Base-by-base conservation (phyloP, 2,329 filamentous ascomycete species). In the Triangularia setosa region DNA sequence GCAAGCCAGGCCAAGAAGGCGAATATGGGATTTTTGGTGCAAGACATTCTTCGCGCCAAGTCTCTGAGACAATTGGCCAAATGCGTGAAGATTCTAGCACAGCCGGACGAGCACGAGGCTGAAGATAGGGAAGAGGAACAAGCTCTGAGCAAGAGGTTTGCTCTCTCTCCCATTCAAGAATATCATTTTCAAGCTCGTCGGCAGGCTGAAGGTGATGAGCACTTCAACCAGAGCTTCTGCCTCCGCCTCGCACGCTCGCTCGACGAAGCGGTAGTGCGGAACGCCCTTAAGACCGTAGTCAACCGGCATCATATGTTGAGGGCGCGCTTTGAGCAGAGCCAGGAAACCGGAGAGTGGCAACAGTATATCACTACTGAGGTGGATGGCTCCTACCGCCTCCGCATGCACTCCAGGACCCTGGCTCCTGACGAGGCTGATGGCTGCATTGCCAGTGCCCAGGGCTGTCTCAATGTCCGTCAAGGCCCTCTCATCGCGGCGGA, bases 221-320 rank as follows among this genome's bases (percentile, higher is more conserved):
- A 70, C 52, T 80, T 80, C 71, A 81, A 81, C 62, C 80, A 82
- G 64, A 81, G 77, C 9, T 79, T 79, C 52, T 73, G 77, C 0
- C 67, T 82, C 4, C 72, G 72, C 0, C 56, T 81, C 7, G 70
- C 73, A 5, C 72, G 69, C 16, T 66, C 64, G 1, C 21, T 77
- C 0, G 58, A 69, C 0, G 12, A 14, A 2, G 18, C 27, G 0
- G 64, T 35, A 0, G 44, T 78, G 4, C 21, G 64, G 4, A 12
- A 65, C 0, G 75, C 75, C 0, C 35, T 76, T 1, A 11, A 70
- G 1, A 27, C 58, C 0, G 57, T 79, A 5, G 72, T 77, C 1
- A 58, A 65, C 3, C 70, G 73, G 1, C 77, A 79, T 56, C 62
- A 72, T 1, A 78, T 79, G 75, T 73, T 79, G 18, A 71, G 77